Evolutionary conservation across 352 stramenopile species (phyloP).

Genomic region (Globisporangium nagaii): DNA sequence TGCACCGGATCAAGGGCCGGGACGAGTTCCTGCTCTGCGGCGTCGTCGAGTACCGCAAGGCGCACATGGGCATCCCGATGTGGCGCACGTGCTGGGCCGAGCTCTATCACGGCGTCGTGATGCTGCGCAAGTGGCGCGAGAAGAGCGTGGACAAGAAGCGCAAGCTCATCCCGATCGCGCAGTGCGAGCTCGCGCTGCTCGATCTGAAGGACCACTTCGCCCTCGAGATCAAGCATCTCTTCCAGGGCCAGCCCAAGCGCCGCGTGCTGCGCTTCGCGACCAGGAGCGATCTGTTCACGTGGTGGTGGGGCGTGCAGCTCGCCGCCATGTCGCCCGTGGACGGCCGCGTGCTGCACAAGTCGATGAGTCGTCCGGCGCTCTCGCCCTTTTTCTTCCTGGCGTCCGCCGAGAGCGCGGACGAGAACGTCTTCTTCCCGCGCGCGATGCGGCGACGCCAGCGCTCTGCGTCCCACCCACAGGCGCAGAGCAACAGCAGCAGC

Average conservation of each 20-base stretch:
- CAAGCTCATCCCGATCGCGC: conserved; percentile 41
- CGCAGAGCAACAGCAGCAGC: conserved; percentile 7
- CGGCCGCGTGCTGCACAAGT: conserved; percentile 37
- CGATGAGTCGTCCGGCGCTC: conserved; percentile 34
- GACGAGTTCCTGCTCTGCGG: conserved; percentile 49
- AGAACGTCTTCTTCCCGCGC: conserved; percentile 61
- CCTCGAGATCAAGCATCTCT: conserved; percentile 56
- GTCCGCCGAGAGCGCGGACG: conserved; percentile 31
- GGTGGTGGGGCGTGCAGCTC: conserved; percentile 75
- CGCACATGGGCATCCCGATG: conserved; percentile 33
- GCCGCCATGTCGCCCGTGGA: conserved; percentile 39
- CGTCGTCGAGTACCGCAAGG: conserved; percentile 35
- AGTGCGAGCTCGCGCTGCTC: conserved; percentile 39
- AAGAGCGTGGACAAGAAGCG: conserved; percentile 47
- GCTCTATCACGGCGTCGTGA: conserved; percentile 61
- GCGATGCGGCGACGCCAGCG: conserved; percentile 15
- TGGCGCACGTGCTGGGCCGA: conserved; percentile 64
- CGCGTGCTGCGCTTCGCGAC: conserved; percentile 40
- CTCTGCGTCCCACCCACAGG: background rate
- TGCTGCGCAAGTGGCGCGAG: conserved; percentile 51
- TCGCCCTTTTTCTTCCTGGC: conserved; percentile 51
- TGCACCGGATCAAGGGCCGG: conserved; percentile 40
- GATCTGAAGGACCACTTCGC: conserved; percentile 37
- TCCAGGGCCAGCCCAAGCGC: conserved; percentile 39
- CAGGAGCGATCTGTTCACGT: conserved; percentile 62